Percentiles rank a stretch among this genome's conserved stretches.
Evolutionary conservation across 495 filamentous ascomycete species (phyloP).

Genomic region (Annulohypoxylon moriforme): DNA sequence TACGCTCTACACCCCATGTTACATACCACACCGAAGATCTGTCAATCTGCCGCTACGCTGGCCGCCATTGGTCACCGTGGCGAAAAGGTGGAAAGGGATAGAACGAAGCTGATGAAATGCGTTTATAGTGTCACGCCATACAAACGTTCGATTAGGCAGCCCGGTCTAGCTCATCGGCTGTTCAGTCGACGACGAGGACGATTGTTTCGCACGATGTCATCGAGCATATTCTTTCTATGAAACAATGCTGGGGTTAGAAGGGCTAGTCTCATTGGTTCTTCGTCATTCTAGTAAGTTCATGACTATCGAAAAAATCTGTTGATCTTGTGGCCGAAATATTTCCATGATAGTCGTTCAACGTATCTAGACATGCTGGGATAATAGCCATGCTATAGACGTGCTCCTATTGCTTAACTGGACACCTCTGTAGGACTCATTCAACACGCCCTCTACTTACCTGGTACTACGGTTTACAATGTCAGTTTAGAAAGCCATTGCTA

Average conservation of each 20-base stretch:
- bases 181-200: not conserved
- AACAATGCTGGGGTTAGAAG: not conserved
- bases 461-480: not conserved
- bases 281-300: not conserved
- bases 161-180: not conserved
- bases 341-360: not conserved
- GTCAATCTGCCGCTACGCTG: conserved; percentile 23
- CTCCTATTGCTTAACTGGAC: not conserved
- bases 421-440: not conserved
- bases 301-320: not conserved
- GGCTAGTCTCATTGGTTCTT: not conserved
- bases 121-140: conserved; percentile 8
- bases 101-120: not conserved
- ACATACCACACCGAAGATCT: conserved; percentile 37
- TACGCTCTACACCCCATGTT: conserved; percentile 18
- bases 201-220: conserved; percentile 3
- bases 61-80: not conserved
- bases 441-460: not conserved
- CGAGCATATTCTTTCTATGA: not conserved
- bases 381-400: not conserved
- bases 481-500: not conserved
- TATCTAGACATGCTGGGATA: not conserved
- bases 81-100: conserved; percentile 10
- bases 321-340: not conserved
- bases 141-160: not conserved